phyloP scores from a whole-genome alignment of 495 filamentous ascomycete species.

The Pyrenopolyporus hunteri region DNA sequence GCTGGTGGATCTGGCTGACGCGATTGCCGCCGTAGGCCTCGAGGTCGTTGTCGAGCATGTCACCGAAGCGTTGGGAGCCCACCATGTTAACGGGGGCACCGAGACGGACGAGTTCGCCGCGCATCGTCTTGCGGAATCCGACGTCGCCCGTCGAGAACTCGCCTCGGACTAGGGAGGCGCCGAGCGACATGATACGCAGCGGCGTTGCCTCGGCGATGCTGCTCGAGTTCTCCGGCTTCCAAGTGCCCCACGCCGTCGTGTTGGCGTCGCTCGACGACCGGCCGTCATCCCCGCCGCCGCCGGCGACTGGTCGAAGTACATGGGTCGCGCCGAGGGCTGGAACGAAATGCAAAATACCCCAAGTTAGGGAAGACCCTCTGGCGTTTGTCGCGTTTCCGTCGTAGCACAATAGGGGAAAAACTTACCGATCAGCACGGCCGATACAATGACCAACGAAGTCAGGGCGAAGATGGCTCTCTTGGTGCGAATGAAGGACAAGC shows the following conservation, averaged over 20 bases:
- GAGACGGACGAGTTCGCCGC: constrained; percentile 40
- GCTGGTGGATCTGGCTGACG: constrained; percentile 43
- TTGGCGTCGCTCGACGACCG: background rate
- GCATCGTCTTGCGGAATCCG: constrained; percentile 60
- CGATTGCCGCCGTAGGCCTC: constrained; percentile 48
- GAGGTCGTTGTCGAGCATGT: constrained; percentile 48
- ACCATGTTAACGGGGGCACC: constrained; percentile 46
- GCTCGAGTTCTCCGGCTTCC: constrained; percentile 39
- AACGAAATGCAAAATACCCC: background rate
- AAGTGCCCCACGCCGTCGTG: constrained; percentile 26
- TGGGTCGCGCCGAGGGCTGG: constrained; percentile 37
- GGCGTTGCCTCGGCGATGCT: constrained; percentile 37
- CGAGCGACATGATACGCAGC: constrained; percentile 60
- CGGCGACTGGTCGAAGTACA: constrained; percentile 10
- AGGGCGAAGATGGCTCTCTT: constrained; percentile 32
- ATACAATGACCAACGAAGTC: constrained; percentile 23
- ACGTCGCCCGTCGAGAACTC: constrained; percentile 55
- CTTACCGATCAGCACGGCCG: constrained; percentile 34
- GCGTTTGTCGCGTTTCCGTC: background rate
- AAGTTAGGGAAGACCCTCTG: too few species aligned
- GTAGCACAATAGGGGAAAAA: background rate
- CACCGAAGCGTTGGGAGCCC: constrained; percentile 44
- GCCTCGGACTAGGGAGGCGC: constrained; percentile 64
- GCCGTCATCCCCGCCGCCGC: background rate
- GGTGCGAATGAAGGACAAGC: constrained; percentile 32